Percentiles rank a stretch among this genome's conserved stretches.
These are phyloP conservation scores for Lactarius deliciosus DNA, from an alignment of 768 basidiomycete species.

Conservation along the genomic window DNA sequence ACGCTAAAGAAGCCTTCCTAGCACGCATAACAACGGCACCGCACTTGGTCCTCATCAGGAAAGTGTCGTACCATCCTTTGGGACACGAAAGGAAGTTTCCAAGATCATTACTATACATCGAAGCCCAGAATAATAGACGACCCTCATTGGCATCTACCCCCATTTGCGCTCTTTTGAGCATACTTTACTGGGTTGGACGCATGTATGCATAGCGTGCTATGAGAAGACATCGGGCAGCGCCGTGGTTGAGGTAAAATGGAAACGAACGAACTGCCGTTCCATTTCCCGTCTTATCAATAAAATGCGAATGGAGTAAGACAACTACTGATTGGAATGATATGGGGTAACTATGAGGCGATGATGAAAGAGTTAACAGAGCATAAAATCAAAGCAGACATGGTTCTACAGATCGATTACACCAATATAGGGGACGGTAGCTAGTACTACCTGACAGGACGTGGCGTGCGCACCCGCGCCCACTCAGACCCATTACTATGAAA, in stretches of 20 bases:
- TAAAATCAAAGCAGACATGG: background rate
- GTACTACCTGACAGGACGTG: constrained; percentile 1
- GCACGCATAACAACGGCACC: background rate
- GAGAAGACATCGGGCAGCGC: background rate
- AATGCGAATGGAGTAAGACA: constrained; percentile 1
- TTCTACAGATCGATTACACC: constrained; percentile 10
- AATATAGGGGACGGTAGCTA: constrained; percentile 3
- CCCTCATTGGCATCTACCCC: background rate
- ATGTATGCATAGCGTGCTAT: background rate
- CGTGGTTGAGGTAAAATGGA: background rate
- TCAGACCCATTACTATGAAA: background rate
- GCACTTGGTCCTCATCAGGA: background rate
- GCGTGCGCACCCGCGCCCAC: background rate
- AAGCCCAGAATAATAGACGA: background rate
- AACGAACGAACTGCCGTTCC: background rate
- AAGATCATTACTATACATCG: background rate
- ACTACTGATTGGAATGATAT: constrained; percentile 16
- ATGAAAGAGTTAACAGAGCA: background rate
- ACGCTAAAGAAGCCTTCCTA: background rate
- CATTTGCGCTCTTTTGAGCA: background rate
- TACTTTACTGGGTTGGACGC: background rate
- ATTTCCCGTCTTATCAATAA: background rate
- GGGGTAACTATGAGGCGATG: constrained; percentile 1
- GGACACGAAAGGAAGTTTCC: background rate
- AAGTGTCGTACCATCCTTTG: background rate